Base-by-base conservation (phyloP, 1,139 yeast species). In the Geotrichum australiense region DNA sequence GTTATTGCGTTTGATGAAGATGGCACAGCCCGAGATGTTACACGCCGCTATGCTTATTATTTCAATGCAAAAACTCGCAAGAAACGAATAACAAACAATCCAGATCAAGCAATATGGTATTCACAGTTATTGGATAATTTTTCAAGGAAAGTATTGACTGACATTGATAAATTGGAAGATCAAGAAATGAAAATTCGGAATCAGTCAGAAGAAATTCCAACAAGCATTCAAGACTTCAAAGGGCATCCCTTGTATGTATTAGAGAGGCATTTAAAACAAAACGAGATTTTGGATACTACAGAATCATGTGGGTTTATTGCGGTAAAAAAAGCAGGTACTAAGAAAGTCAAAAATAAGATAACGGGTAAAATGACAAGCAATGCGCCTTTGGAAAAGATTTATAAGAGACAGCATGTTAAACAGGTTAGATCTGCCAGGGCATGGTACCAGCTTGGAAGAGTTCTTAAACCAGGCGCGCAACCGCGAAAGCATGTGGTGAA, bases 361-460 rank as follows among this genome's bases (percentile, higher is more conserved):
- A 15, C 27, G 8, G 31, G 26, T 4, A 25, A 24, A 3, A 11
- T 35, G 2, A 20, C 21, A 2, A 25, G 22, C 3, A 14, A 36
- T 5, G 29, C 47, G 11, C 36, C 41, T 12, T 23, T 27, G 4
- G 63, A 56, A 24, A 56, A 57, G 3, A 89, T 91, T 0, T 91
- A 75, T 55, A 76, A 75, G 35, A 65, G 96, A 22, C 62, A 73
- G 1, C 76, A 80, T 53, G 87, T 93, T 1, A 69, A 75, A 39
- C 56, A 58, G 2, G 71, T 89, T 21, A 68, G 78, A 45, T 78
- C 93, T 0, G 85, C 95, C 0, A 77, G 77, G 51, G 86, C 83
- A 2, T 91, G 98, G 98, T 85, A 80, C 55, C 72, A 82, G 64
- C 64, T 72, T 40, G 99, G 98, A 0, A 65, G 96, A 21, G 71